These are phyloP conservation scores for Aspergillus baeticus DNA, from an alignment of 495 filamentous ascomycete genomes.

Conservation along the genomic window DNA sequence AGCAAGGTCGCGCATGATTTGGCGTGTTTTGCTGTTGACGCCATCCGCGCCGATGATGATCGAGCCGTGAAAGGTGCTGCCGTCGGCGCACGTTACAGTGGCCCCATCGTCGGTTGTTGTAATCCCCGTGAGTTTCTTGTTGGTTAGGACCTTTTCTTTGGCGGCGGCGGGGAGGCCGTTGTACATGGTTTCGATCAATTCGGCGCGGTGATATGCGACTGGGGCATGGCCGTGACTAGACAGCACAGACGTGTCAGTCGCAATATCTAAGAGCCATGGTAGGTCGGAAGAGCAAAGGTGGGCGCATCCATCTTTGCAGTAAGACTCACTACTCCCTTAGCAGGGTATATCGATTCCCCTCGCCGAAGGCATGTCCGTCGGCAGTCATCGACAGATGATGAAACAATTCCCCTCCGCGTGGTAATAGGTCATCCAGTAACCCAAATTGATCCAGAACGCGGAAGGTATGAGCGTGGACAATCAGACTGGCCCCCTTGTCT, in stretches of 20 bases:
- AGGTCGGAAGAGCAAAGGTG: too few relatives aligned
- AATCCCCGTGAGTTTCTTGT: constrained; percentile 17
- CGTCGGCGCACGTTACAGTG: constrained; percentile 23
- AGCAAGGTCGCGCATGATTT: constrained; percentile 36
- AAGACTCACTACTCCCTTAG: constrained; percentile 8
- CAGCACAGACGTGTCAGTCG: constrained; percentile 9
- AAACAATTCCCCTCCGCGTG: constrained; percentile 8
- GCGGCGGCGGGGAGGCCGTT: constrained; percentile 15
- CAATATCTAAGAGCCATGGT: too few relatives aligned
- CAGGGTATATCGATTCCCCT: constrained; percentile 10
- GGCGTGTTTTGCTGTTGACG: constrained; percentile 43
- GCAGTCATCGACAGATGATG: constrained; percentile 16
- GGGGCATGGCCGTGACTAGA: constrained; percentile 15
- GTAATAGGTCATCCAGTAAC: constrained; percentile 33
- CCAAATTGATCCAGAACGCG: constrained; percentile 52
- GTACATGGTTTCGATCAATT: constrained; percentile 25
- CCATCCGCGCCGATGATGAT: constrained; percentile 51
- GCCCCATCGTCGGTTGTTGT: constrained; percentile 5
- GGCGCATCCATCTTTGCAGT: too few relatives aligned
- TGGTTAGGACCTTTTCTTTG: constrained; percentile 17
- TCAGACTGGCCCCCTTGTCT: constrained; percentile 39
- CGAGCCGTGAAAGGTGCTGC: constrained; percentile 37
- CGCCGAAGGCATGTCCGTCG: constrained; percentile 21
- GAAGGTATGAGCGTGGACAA: constrained; percentile 31
- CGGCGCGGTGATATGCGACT: constrained; percentile 24